Conservation (phyloP, 345 rosid species). For the Rhodamnia rubescens region DNA sequence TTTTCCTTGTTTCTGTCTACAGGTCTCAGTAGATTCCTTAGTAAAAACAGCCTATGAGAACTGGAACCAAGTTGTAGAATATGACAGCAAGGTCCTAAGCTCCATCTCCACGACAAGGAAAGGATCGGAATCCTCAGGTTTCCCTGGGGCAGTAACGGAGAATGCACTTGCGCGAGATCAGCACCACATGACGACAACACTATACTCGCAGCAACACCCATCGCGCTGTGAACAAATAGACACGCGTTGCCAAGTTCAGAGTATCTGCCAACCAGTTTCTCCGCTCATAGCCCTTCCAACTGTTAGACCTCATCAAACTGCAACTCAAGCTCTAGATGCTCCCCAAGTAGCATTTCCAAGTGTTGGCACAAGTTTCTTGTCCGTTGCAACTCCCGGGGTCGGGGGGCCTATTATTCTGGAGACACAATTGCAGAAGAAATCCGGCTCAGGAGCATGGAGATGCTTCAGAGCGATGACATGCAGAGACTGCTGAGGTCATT, state of each 20-base stretch:
- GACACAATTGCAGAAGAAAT: constrained; percentile 63
- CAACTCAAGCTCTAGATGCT: constrained; percentile 18
- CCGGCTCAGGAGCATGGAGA: constrained; percentile 69
- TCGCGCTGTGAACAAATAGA: constrained; percentile 18
- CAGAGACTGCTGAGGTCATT: constrained; percentile 68
- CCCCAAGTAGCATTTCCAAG: constrained; percentile 26
- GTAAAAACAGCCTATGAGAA: constrained; percentile 83
- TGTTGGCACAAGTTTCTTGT: constrained; percentile 29
- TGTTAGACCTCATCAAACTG: constrained; percentile 28
- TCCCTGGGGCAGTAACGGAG: background rate
- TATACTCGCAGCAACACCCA: constrained; percentile 19
- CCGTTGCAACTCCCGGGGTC: constrained; percentile 29
- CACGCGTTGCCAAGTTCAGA: constrained; percentile 19
- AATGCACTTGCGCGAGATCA: constrained; percentile 10
- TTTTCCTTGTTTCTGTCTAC: constrained; percentile 1
- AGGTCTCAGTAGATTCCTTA: constrained; percentile 74
- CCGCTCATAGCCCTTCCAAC: constrained; percentile 55
- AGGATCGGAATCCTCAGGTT: constrained; percentile 10
- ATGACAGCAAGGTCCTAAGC: constrained; percentile 63
- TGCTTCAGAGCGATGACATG: constrained; percentile 85
- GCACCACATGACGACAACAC: constrained; percentile 5
- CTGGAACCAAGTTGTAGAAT: constrained; percentile 82
- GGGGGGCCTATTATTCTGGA: constrained; percentile 45
- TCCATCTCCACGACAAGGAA: constrained; percentile 30
- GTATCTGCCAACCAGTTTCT: constrained; percentile 25